A percentile compares a stretch with the other conserved stretches of the same genome.
phyloP scores from a whole-genome alignment of 306 rosid genomes.

The Rosa persica region DNA sequence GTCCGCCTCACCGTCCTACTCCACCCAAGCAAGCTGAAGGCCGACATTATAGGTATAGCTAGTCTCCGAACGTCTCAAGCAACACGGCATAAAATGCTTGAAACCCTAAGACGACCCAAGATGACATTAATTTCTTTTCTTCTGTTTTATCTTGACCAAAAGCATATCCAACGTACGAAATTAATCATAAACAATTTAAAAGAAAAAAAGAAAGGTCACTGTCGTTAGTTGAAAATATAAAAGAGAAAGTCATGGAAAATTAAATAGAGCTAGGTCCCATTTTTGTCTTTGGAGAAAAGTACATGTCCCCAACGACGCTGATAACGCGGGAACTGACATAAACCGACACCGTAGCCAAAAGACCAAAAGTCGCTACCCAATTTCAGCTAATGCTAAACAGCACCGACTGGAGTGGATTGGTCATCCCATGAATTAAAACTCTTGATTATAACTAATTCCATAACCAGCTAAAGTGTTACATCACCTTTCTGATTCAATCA shows the following conservation, averaged over 20 bases:
- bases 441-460: background rate
- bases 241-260: background rate
- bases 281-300: constrained; percentile 9
- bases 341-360: background rate
- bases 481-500: background rate
- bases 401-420: background rate
- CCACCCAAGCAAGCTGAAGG: too few relatives aligned
- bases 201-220: background rate
- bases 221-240: background rate
- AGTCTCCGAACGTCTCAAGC: too few relatives aligned
- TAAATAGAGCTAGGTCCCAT: background rate
- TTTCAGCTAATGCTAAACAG: background rate
- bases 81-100: too few relatives aligned
- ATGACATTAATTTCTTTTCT: too few relatives aligned
- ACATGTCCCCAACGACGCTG: constrained; percentile 1
- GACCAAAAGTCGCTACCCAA: background rate
- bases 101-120: too few relatives aligned
- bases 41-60: too few relatives aligned
- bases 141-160: background rate
- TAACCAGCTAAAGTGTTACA: background rate
- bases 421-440: background rate
- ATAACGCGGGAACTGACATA: constrained; percentile 3
- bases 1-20: too few relatives aligned
- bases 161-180: background rate
- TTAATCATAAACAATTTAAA: background rate